These are phyloP conservation scores for Eucalyptus microcorys DNA, from an alignment of 345 rosid genomes.

Conservation along the genomic window DNA sequence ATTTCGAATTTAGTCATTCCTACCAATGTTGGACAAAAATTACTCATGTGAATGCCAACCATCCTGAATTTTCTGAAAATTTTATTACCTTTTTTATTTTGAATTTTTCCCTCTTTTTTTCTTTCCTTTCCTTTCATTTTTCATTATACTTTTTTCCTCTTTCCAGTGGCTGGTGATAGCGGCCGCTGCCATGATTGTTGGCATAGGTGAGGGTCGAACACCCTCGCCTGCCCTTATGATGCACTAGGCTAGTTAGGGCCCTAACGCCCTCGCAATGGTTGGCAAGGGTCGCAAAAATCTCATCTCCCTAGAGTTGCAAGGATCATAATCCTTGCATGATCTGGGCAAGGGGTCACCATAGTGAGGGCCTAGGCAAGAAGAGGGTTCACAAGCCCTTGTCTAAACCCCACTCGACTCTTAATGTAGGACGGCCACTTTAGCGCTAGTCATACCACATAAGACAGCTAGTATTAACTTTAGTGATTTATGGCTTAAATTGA, in stretches of 20 bases:
- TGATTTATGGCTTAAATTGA: background rate
- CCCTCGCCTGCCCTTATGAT: background rate
- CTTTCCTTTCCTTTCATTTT: background rate
- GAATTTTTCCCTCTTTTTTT: too few species aligned
- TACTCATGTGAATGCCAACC: too few species aligned
- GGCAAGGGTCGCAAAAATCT: background rate
- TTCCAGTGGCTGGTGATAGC: rapidly evolving
- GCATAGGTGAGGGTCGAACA: background rate
- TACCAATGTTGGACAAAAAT: too few species aligned
- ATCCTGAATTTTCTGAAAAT: too few species aligned
- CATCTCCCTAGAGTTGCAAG: background rate
- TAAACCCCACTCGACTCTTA: background rate
- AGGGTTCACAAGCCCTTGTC: background rate
- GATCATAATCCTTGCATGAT: background rate
- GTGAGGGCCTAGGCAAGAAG: background rate
- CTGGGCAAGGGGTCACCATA: background rate
- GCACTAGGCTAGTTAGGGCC: background rate
- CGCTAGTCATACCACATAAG: rapidly evolving
- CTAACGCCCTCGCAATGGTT: rapidly evolving
- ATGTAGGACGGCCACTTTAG: rapidly evolving
- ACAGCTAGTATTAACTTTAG: rapidly evolving
- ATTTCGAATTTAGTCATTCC: background rate
- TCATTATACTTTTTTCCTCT: background rate
- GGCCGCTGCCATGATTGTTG: background rate
- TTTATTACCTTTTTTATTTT: too few species aligned